Conservation (phyloP, 2,329 filamentous ascomycete genomes). For the Leptographium galeiforme region DNA sequence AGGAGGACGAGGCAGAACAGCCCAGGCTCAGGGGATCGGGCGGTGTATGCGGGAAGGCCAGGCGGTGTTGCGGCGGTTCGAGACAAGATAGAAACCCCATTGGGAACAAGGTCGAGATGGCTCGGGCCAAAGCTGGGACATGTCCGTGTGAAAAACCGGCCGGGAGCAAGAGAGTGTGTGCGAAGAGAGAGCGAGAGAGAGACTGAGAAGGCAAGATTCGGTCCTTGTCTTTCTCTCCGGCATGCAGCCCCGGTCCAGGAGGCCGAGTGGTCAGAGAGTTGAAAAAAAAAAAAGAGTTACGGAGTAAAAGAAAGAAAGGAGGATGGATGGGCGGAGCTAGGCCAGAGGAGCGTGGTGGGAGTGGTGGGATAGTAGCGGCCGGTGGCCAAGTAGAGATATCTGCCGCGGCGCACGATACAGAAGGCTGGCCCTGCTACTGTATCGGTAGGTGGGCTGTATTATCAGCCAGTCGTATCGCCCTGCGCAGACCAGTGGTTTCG, state of each 20-base stretch:
- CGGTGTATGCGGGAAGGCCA: slow-evolving; percentile 38
- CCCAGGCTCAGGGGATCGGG: slow-evolving; percentile 40
- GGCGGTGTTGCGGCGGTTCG: slow-evolving; percentile 36
- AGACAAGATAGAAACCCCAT: slow-evolving; percentile 41
- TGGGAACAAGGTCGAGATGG: slow-evolving; percentile 22
- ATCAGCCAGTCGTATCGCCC: neutral
- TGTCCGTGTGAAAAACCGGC: neutral
- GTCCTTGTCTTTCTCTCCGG: neutral
- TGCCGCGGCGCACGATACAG: neutral
- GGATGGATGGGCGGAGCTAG: neutral
- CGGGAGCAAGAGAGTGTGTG: too few relatives aligned
- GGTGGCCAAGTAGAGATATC: slow-evolving; percentile 8
- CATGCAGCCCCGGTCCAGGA: too few relatives aligned
- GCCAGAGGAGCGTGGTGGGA: neutral
- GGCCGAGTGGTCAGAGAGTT: too few relatives aligned
- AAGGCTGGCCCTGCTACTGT: too few relatives aligned
- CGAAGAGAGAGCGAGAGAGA: neutral
- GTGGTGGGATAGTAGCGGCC: neutral
- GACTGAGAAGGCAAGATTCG: neutral
- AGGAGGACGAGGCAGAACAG: slow-evolving; percentile 17
- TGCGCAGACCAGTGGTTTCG: neutral
- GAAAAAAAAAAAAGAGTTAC: too few relatives aligned
- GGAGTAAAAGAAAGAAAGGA: neutral
- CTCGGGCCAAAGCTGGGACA: slow-evolving; percentile 3
- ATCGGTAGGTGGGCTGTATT: too few relatives aligned